These are phyloP conservation scores for Euphrasia confusa DNA, from an alignment of 257 asterid genomes.

Conservation along the genomic window DNA sequence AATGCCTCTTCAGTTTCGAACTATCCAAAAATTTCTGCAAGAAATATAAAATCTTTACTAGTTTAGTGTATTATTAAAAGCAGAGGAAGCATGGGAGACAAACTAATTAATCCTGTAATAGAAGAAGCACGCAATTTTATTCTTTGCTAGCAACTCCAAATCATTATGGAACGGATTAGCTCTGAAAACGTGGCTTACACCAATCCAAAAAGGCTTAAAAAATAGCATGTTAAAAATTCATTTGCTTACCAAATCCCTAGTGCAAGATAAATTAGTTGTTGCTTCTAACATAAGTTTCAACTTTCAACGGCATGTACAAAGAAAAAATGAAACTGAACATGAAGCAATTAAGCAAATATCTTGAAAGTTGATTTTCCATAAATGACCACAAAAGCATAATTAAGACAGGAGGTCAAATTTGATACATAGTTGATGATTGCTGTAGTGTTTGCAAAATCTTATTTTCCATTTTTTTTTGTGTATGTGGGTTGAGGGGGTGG, in stretches of 20 bases:
- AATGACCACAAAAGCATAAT: too few species aligned
- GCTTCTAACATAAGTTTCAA: too few species aligned
- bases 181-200: not conserved
- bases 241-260: not conserved
- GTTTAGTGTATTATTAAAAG: constrained; percentile 10
- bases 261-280: not conserved
- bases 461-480: too few species aligned
- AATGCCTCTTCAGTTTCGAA: constrained; percentile 94
- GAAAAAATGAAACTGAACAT: too few species aligned
- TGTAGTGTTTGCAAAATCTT: too few species aligned
- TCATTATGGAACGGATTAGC: not conserved
- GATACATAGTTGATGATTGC: too few species aligned
- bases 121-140: not conserved
- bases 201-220: not conserved
- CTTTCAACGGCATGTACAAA: too few species aligned
- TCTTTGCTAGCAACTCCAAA: not conserved
- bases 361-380: too few species aligned
- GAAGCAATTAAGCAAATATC: too few species aligned
- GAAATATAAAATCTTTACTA: constrained; percentile 20
- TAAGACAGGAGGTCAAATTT: too few species aligned
- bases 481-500: too few species aligned
- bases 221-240: not conserved
- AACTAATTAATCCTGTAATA: not conserved
- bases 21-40: constrained; percentile 99
- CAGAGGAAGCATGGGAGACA: not conserved